A percentile compares a stretch with the other conserved stretches of the same genome.
These are phyloP conservation scores for Nemania serpens DNA, from an alignment of 2,329 filamentous ascomycete genomes.

Conservation along the genomic window DNA sequence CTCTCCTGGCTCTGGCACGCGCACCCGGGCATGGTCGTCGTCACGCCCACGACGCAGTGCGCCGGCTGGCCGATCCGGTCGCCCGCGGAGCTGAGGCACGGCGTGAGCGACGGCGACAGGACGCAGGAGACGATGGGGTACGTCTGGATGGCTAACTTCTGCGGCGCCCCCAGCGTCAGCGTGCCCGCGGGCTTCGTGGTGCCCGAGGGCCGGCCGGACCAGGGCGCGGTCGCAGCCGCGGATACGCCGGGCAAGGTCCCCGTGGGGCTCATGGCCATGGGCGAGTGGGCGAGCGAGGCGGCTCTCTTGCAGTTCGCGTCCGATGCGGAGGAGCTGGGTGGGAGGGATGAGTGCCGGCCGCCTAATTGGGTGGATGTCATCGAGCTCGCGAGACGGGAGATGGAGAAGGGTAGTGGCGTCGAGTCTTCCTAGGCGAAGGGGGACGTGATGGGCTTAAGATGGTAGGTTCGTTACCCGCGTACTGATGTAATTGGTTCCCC, in stretches of 20 bases:
- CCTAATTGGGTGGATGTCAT: conserved; percentile 54
- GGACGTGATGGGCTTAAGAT: not conserved
- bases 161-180: conserved; percentile 52
- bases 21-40: conserved; percentile 71
- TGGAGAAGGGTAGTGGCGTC: not conserved
- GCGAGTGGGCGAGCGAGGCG: conserved; percentile 59
- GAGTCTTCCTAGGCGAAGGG: not conserved
- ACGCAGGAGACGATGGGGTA: conserved; percentile 55
- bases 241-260: conserved; percentile 50
- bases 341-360: conserved; percentile 39
- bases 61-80: conserved; percentile 51
- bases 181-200: conserved; percentile 52
- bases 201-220: conserved; percentile 41
- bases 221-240: conserved; percentile 40
- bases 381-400: conserved; percentile 43
- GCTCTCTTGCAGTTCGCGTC: conserved; percentile 53
- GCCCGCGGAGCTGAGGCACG: conserved; percentile 34
- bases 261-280: conserved; percentile 59
- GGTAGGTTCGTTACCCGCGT: too few relatives aligned
- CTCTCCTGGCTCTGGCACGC: conserved; percentile 67
- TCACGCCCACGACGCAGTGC: conserved; percentile 68
- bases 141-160: conserved; percentile 57
- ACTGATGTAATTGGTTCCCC: too few relatives aligned
- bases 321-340: conserved; percentile 48
- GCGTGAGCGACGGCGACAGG: conserved; percentile 52